phyloP scores from a whole-genome alignment of 495 filamentous ascomycete genomes.

The Podospora fimiseda region DNA sequence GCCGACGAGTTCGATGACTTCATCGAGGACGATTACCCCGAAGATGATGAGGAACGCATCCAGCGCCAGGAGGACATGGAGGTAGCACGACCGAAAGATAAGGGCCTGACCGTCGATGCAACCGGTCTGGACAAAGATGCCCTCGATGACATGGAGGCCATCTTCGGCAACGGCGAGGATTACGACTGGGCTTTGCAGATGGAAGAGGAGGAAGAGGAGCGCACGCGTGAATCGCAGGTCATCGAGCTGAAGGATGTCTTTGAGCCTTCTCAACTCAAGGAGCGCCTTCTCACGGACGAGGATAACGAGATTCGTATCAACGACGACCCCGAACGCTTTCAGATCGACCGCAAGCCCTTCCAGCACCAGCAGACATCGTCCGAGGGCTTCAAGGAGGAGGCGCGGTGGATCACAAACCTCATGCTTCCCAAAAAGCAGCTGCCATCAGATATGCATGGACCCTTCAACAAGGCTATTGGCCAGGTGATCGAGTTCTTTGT shows the following conservation, averaged over 20 bases:
- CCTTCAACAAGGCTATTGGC: conserved; percentile 78
- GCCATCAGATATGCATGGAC: conserved; percentile 60
- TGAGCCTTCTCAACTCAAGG: conserved; percentile 86
- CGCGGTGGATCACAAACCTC: conserved; percentile 80
- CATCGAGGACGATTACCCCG: conserved; percentile 91
- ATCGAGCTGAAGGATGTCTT: conserved; percentile 97
- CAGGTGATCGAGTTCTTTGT: conserved; percentile 95
- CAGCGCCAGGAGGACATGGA: conserved; percentile 80
- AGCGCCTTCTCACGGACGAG: conserved; percentile 90
- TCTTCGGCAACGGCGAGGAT: conserved; percentile 90
- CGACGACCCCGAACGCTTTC: conserved; percentile 91
- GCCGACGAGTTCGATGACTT: conserved; percentile 93
- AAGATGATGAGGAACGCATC: conserved; percentile 72
- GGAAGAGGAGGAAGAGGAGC: conserved; percentile 72
- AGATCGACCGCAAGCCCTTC: conserved; percentile 84
- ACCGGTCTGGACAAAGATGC: conserved; percentile 84
- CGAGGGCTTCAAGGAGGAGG: conserved; percentile 82
- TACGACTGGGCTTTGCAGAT: conserved; percentile 88
- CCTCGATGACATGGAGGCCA: conserved; percentile 87
- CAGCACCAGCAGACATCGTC: conserved; percentile 65
- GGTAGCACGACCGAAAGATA: conserved; percentile 64
- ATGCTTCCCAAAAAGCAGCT: conserved; percentile 80
- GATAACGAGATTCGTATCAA: conserved; percentile 81
- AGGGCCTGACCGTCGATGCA: conserved; percentile 57
- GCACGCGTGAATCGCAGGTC: conserved; percentile 56